Base-by-base conservation (phyloP, 2,329 filamentous ascomycete species). In the Polytolypa hystricis region DNA sequence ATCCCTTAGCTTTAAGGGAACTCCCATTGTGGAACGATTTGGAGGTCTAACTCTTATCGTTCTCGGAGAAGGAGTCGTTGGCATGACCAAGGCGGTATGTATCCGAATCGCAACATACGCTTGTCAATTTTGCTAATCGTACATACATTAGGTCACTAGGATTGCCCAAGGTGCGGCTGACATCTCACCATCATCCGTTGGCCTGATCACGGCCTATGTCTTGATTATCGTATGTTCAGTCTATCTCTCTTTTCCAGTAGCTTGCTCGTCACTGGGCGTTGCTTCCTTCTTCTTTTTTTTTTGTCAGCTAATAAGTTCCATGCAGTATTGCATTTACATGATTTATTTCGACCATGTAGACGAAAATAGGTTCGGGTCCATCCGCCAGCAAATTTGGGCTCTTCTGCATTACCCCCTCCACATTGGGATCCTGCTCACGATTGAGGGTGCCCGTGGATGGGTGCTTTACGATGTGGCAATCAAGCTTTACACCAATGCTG, bases 361-460 rank as follows among this genome's bases (percentile, higher is more conserved):
- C 64, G 52, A 34, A 58, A 61, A 21, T 56, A 61, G 39, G 66
- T 70, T 43, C 19, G 66, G 67, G 21, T 69, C 62, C 21, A 61
- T 73, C 30, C 67, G 72, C 4, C 77, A 80, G 44, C 71, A 77
- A 33, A 53, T 73, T 14, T 63, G 61, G 60, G 54, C 54, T 16
- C 50, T 58, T 29, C 47, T 62, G 17, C 77, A 81, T 55, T 73
- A 78, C 41, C 75, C 76, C 1, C 73, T 80, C 46, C 75, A 81
- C 45, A 64, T 79, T 2, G 62, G 71, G 3, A 67, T 81, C 19
- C 69, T 78, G 7, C 65, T 81, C 4, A 69, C 78, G 10, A 69
- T 78, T 31, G 75, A 79, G 48, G 77, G 73, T 25, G 69, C 77
- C 34, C 58, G 68, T 12, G 57, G 68, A 2, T 57, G 67, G 27